Base-by-base conservation (phyloP, 2,329 filamentous ascomycete genomes). In the Salinomyces thailandicus region DNA sequence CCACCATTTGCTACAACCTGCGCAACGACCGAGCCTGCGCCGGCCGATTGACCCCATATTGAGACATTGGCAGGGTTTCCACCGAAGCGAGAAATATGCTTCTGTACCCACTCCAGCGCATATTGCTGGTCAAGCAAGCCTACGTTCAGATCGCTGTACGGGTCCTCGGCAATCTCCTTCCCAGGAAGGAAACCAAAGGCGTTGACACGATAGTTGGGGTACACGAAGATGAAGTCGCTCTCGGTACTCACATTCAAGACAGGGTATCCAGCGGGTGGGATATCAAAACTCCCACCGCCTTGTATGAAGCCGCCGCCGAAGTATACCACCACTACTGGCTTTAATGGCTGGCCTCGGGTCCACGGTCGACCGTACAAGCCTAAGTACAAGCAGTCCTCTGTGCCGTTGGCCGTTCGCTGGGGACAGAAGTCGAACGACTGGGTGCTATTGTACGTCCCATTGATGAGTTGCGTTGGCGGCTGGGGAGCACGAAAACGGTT, bases 401-500 rank as follows among this genome's bases (percentile, higher is more conserved):
- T 39, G 4, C 45, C 45, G 18, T 50, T 48, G 12, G 38, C 35
- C n/a, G 41, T 48, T 11, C 45, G 43, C 32, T 46, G 45, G 1
- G 44, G 41, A 33, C 43, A 50, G 39, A 34, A 42, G 35, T 44
- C 45, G 28, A 37, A 48, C 3, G 71, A 67, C 33, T 71, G 67
- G 42, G 68, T 62, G 2, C 72, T 72, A 50, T 77, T 56, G 50
- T 77, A 78, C 3, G 62, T 63, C 40, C 62, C 67, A 55, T 67
- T 62, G 3, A 53, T 59, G 36, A 75, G 61, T 1, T 54, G 56
- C 0, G 56, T 16, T 1, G 73, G 73, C 5, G 73, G 72, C 44
- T 79, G 75, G 2, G 75, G 75, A 0, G 66, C 72, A 35, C 74
- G 68, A 49, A 79, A 79, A 4, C 75, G 68, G 47, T 77, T 76